Evolutionary conservation across 176 grass and related monocot species (phyloP), one percentile per base, ranked within the genome.

Genomic region (Aegilops sharonensis): DNA sequence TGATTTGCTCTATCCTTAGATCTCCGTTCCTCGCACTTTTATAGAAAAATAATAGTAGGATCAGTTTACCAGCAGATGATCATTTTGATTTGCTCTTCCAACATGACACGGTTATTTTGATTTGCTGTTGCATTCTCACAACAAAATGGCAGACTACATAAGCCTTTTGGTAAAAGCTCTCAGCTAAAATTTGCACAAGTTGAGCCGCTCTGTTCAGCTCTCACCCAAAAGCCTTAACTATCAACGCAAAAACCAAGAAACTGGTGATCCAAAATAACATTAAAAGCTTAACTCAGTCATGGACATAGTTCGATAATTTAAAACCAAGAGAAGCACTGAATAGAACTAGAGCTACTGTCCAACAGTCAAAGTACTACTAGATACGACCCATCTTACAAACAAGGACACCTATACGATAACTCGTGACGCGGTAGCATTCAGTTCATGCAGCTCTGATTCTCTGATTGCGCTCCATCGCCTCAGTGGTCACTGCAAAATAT

Each of bases 401-500:
- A 74, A 74, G 35, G 35, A 63, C 24, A 59, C 20, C 64, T 78
- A 78, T 36, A 78, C 48, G 30, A 81, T 52, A 34, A 64, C 30
- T 40, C 85, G 77, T 27, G 6, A 79, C 39, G 30, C 39, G 34
- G 35, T 68, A 25, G 14, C 70, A 56, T 6, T 50, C 29, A n/a
- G 54, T 80, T 40, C 42, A 74, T 66, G 81, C n/a, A 56, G 43
- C 8, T 57, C 65, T 40, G 34, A 80, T 42, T 59, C 8, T 57
- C 54, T 54, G 34, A 80, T 48, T 68, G 48, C 1, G 9, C 69
- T 68, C 60, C 75, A 54, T 64, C 18, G 11, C 40, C 14, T 39
- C 69, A 5, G 39, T 43, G 17, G 20, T 90, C 71, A 90, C 88
- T 90, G 88, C 63, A 86, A n/a, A 35, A 82, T 77, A 47, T 36